Evolutionary conservation across 179 eudicot species (phyloP).

Genomic region (Vitellaria paradoxa): DNA sequence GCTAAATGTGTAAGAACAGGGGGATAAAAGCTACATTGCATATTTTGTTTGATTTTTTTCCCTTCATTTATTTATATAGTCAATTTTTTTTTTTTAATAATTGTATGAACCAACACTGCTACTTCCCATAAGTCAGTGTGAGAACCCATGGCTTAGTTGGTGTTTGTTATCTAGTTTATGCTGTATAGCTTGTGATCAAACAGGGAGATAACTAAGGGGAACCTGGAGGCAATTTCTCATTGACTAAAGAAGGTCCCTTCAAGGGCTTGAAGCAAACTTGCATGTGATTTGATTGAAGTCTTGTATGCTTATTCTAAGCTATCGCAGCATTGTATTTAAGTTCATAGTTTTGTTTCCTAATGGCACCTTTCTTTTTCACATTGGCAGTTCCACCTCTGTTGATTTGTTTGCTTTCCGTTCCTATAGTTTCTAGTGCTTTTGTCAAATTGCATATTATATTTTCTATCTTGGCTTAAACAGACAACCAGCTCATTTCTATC

Average conservation of each 20-base stretch:
- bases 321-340: no score
- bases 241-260: background rate
- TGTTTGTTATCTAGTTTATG: background rate
- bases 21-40: no score
- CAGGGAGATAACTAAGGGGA: background rate
- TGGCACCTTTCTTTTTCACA: background rate
- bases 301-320: background rate
- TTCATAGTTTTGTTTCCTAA: background rate
- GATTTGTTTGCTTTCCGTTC: no score
- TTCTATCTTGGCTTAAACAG: background rate
- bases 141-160: background rate
- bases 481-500: background rate
- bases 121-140: background rate
- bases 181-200: background rate
- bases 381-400: no score
- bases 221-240: background rate
- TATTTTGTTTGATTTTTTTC: no score
- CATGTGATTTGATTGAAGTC: background rate
- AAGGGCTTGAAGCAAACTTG: background rate
- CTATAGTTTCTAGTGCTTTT: background rate
- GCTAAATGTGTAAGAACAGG: no score
- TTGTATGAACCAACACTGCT: background rate
- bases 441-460: background rate
- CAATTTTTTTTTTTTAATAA: background rate
- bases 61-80: background rate